Evolutionary conservation across 768 basidiomycete genomes (phyloP), one percentile per base, ranked within the genome.

Genomic region (Coprinellus aureogranulatus): DNA sequence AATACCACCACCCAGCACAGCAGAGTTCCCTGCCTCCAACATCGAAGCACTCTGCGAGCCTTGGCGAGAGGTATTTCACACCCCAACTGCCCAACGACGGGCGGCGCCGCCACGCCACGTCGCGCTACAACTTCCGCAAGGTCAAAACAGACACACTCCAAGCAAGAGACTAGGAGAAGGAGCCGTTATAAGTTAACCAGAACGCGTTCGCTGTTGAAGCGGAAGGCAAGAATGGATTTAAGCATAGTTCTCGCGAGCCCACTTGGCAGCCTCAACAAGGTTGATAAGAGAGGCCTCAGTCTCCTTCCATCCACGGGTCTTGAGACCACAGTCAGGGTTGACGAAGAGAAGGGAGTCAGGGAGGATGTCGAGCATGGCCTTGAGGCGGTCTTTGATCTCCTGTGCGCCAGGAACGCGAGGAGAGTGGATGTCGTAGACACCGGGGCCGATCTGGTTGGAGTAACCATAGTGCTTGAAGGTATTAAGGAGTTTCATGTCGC

Each of bases 361-460:
- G 62, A 98, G 85, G 68, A 90, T 89, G 53, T 78, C 77, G 65
- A 92, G 85, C 84, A 96, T 94, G 63, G 85, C 74, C 73, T 83
- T 83, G 70, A 98, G 81, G 67, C 95, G 91, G 66, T 95, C 89
- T 79, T 87, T 89, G 79, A 98, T 94, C 80, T 99, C 97, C 73
- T 94, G 83, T 66, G 87, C 85, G 59, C 86, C 78, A 45, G 97
- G 97, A 62, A 99, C 92, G 85, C 97, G 94, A 61, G 97, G 97
- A 65, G 95, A 98, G 82, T 98, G 97, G 78, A 99, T 97, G 73
- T 98, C 95, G 71, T 97, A 97, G 70, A 97, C 93, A 83, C 94
- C 96, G 20, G 96, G 96, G 58, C 96, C 94, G 70, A 98, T 98
- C 78, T 92, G 88, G 82, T 94, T 96, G 57, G 92, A 90, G 83